Evolutionary conservation across 768 basidiomycete species (phyloP), one percentile per base, ranked within the genome.

Genomic region (Tulasnella sp.): DNA sequence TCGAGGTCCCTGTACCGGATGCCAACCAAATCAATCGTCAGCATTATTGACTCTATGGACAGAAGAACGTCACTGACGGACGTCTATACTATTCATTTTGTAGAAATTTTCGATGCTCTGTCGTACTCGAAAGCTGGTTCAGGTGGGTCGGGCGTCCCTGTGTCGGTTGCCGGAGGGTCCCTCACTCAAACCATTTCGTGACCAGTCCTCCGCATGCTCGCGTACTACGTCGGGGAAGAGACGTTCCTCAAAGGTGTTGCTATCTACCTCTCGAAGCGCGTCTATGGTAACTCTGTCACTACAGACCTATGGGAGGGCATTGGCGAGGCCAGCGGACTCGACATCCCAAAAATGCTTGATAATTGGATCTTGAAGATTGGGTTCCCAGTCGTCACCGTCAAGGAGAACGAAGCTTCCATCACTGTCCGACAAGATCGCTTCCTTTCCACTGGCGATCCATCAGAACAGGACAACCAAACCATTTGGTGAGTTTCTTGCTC

Each of bases 141-240:
- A 26, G 82, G 85, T 86, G 64, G 32, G 74, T 66, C 26, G 5
- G 51, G 29, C 3, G 2, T 43, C 29, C 23, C 10, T 44, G 2
- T 8, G 26, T n/a, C 32, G 34, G 7, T 38, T 15, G 5, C 34
- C 34, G 34, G 5, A 7, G 15, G 34, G 15, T 7, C 15, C 34
- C 5, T 38, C 34, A 38, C 15, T 53, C 32, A 24, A 45, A n/a
- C 41, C 15, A 34, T 26, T 23, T 21, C 26, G 23, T 23, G 19
- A 17, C 2, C 68, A 79, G 94, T 96, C n/a, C 80, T 98, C 49
- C 86, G 91, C 67, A 98, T 98, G 94, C 75, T 98, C 58, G 82
- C 84, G 21, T 81, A 82, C 68, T 85, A 86, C 63, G 89, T 94
- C 19, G 92, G 94, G 49, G 85, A 96, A 70, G 89, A 92, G 4